Percentiles rank a stretch among this genome's conserved stretches.
Conservation (phyloP, 371 early-diverging fungal species). For the Thermomucor indicae-seudaticae region DNA sequence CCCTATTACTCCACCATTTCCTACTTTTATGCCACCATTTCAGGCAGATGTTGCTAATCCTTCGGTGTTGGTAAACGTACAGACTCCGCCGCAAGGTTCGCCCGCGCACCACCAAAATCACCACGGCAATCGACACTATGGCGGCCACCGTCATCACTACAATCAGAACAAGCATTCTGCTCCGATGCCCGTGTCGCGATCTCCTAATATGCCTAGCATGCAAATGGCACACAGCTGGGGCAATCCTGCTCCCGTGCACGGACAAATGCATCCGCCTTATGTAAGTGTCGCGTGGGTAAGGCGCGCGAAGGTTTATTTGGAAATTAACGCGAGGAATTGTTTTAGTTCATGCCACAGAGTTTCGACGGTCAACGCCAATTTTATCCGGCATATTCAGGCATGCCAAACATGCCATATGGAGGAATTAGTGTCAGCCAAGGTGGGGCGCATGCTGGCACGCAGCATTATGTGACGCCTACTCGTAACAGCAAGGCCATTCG, state of each 20-base stretch:
- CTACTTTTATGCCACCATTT: slow-evolving; percentile 8
- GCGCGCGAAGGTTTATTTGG: background rate
- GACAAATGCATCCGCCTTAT: slow-evolving; percentile 3
- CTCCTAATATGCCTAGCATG: slow-evolving; percentile 29
- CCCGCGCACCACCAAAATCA: slow-evolving; percentile 6
- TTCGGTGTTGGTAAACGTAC: no score
- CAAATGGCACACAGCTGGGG: slow-evolving; percentile 7
- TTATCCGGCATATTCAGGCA: slow-evolving; percentile 20
- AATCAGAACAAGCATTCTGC: slow-evolving; percentile 17
- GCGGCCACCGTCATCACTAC: slow-evolving; percentile 16
- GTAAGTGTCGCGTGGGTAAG: slow-evolving; percentile 25
- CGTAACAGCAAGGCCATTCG: slow-evolving; percentile 53
- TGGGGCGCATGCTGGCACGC: slow-evolving; percentile 1
- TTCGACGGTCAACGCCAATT: slow-evolving; percentile 19
- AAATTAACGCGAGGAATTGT: background rate
- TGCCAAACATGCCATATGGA: slow-evolving; percentile 26
- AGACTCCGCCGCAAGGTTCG: slow-evolving; percentile 9
- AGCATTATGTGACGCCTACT: slow-evolving; percentile 44
- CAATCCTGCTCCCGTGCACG: slow-evolving; percentile 8
- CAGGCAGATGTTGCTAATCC: no score
- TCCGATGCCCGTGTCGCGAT: slow-evolving; percentile 16
- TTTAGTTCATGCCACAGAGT: slow-evolving; percentile 25
- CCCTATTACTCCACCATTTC: no score
- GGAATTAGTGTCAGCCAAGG: slow-evolving; percentile 19
- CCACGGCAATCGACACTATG: slow-evolving; percentile 4